Percentiles rank a stretch among this genome's conserved stretches.
phyloP scores from a whole-genome alignment of 768 basidiomycete species.

The Phylloporus sp. region DNA sequence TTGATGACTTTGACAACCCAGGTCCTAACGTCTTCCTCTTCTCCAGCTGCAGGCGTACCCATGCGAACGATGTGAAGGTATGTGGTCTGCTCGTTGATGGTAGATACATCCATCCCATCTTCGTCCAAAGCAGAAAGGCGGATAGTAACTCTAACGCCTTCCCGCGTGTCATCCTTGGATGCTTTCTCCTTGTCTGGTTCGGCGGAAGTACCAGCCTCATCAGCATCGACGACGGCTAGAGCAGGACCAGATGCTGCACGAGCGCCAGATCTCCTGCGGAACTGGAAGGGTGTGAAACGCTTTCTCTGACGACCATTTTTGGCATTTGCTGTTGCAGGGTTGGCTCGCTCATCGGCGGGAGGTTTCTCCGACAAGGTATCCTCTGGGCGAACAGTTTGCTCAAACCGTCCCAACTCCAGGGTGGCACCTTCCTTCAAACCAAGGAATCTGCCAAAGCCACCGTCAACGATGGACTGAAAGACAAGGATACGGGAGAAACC shows the following conservation, averaged over 20 bases:
- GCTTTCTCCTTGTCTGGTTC: conserved; percentile 40
- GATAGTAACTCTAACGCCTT: conserved; percentile 77
- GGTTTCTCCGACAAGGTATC: conserved; percentile 8
- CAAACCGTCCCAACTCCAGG: conserved; percentile 77
- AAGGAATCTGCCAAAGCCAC: conserved; percentile 77
- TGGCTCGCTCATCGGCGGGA: conserved; percentile 9
- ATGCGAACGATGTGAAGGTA: conserved; percentile 82
- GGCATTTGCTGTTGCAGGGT: conserved; percentile 12
- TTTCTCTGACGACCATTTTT: conserved; percentile 34
- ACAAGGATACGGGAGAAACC: conserved; percentile 34
- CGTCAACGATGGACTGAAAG: conserved; percentile 57
- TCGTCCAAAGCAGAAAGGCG: conserved; percentile 78
- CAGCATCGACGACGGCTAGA: conserved; percentile 72
- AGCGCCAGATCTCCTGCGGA: conserved; percentile 53
- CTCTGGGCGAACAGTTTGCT: conserved; percentile 30
- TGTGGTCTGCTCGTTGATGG: conserved; percentile 82
- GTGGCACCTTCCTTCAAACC: conserved; percentile 74
- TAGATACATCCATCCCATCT: conserved; percentile 60
- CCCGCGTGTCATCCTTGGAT: conserved; percentile 45
- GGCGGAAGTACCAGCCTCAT: conserved; percentile 34
- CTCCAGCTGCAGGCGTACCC: conserved; percentile 40
- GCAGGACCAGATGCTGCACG: conserved; percentile 70
- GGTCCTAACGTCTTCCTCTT: conserved; percentile 60
- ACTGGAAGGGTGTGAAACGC: conserved; percentile 65
- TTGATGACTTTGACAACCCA: conserved; percentile 95